These are phyloP conservation scores for Trebouxia sp. DNA, from an alignment of 139 green algal genomes.

Conservation along the genomic window DNA sequence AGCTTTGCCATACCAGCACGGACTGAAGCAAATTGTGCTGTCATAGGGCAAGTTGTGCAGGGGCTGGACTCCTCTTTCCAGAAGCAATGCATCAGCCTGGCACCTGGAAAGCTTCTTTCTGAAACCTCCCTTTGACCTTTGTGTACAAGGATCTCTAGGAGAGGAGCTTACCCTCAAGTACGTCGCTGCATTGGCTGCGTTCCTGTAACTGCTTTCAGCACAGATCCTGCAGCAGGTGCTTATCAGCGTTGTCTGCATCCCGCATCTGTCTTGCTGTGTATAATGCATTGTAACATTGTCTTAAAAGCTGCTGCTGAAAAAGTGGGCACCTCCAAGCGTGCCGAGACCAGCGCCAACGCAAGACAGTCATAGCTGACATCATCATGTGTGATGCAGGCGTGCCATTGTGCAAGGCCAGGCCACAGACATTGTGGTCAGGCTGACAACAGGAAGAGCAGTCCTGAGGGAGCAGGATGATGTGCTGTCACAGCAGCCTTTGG, in stretches of 20 bases:
- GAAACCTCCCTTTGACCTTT: constrained; percentile 14
- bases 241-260: neutral
- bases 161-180: neutral
- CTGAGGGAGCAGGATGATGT: neutral
- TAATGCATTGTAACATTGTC: neutral
- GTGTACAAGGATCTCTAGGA: neutral
- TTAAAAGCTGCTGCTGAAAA: neutral
- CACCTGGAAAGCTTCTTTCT: neutral
- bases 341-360: too few relatives aligned
- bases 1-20: too few relatives aligned
- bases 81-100: neutral
- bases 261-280: neutral
- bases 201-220: neutral
- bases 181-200: neutral
- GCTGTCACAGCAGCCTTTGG: constrained; percentile 8
- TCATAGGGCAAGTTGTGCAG: neutral
- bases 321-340: too few relatives aligned
- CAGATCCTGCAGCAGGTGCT: neutral
- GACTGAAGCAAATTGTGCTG: neutral
- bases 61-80: neutral
- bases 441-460: neutral
- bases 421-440: neutral
- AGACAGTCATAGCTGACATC: too few relatives aligned
- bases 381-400: too few relatives aligned
- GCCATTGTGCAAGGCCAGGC: neutral